Percentiles rank a stretch among this genome's conserved stretches.
phyloP scores from a whole-genome alignment of 176 grass and related monocot species.

The Typha latifolia region DNA sequence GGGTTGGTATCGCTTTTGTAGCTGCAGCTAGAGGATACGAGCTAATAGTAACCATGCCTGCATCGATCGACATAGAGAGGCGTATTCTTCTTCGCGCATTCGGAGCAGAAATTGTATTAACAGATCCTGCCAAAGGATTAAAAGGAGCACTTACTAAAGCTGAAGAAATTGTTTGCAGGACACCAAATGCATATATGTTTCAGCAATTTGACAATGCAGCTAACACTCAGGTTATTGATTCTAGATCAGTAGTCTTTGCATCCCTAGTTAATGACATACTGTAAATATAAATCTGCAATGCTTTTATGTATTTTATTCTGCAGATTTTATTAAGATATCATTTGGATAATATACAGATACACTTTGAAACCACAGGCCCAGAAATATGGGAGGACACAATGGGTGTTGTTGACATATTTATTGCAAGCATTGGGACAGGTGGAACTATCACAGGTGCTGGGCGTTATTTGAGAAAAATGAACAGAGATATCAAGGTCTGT shows the following conservation, averaged over 20 bases:
- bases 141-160: constrained; percentile 91
- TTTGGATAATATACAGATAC: constrained; percentile 85
- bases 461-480: constrained; percentile 82
- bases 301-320: constrained; percentile 21
- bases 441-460: constrained; percentile 82
- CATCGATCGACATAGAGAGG: constrained; percentile 73
- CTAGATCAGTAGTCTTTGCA: neutral
- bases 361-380: constrained; percentile 98
- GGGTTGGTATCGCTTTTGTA: constrained; percentile 56
- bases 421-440: constrained; percentile 93
- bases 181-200: constrained; percentile 71
- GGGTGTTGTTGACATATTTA: constrained; percentile 82
- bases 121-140: constrained; percentile 62
- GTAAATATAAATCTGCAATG: constrained; percentile 6
- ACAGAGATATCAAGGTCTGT: constrained; percentile 68
- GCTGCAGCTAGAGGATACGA: constrained; percentile 94
- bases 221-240: constrained; percentile 57
- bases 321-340: constrained; percentile 43
- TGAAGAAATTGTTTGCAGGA: constrained; percentile 55
- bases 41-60: constrained; percentile 76
- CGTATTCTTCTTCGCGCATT: constrained; percentile 62
- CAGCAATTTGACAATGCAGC: constrained; percentile 83
- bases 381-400: constrained; percentile 98
- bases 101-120: constrained; percentile 78
- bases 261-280: neutral